Evolutionary conservation across 192 early-diverging fungal species (phyloP).

Genomic region (Entomortierella chlamydospora): DNA sequence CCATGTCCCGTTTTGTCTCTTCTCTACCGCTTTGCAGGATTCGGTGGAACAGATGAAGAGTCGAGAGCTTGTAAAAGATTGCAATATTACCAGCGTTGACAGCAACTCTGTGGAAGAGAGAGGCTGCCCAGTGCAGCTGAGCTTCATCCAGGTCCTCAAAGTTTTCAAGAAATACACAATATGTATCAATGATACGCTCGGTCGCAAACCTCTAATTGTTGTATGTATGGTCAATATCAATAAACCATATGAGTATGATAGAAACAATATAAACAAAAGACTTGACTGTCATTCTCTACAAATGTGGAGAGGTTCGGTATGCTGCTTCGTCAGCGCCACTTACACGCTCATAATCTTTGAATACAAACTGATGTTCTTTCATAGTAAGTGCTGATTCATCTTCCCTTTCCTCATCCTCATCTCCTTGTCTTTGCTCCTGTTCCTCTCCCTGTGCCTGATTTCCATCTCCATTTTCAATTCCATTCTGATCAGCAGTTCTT

Average conservation of each 20-base stretch:
- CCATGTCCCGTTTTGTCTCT: constrained; percentile 52
- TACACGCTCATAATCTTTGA: constrained; percentile 63
- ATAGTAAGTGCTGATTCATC: constrained; percentile 37
- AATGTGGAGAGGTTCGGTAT: neutral
- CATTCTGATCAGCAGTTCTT: neutral
- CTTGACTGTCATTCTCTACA: too few relatives aligned
- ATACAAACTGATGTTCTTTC: constrained; percentile 50
- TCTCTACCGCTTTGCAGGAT: constrained; percentile 54
- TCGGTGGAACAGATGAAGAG: constrained; percentile 71
- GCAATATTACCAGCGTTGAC: constrained; percentile 65
- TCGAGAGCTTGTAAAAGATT: constrained; percentile 73
- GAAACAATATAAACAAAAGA: neutral
- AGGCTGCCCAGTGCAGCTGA: constrained; percentile 65
- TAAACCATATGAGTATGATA: neutral
- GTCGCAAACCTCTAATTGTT: constrained; percentile 63
- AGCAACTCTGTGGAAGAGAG: constrained; percentile 76
- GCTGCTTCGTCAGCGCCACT: constrained; percentile 9
- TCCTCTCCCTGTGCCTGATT: neutral
- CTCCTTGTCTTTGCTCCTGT: constrained; percentile 6
- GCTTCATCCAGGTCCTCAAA: constrained; percentile 62
- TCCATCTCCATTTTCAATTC: neutral
- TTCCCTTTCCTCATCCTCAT: constrained; percentile 12
- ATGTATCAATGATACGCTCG: constrained; percentile 63
- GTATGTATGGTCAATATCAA: too few relatives aligned
- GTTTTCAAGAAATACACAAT: constrained; percentile 66